Evolutionary conservation across 106 monocot species (phyloP).

Genomic region (Agapanthus africanus): DNA sequence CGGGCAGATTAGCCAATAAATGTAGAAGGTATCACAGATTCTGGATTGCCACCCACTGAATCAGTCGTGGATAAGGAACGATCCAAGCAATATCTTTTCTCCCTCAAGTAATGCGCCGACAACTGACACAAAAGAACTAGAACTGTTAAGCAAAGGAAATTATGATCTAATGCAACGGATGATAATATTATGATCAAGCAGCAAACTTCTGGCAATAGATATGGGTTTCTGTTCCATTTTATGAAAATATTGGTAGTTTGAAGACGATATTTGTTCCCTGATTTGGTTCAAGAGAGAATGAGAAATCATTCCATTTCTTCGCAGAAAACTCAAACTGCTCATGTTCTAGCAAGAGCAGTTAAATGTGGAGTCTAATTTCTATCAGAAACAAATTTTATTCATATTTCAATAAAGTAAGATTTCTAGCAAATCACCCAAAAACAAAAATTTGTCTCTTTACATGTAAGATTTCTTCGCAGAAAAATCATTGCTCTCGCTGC

Average conservation of each 20-base stretch:
- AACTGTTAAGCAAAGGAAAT: slow-evolving; percentile 1
- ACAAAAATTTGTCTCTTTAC: neutral
- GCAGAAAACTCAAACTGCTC: neutral
- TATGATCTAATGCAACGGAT: neutral
- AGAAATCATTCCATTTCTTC: neutral
- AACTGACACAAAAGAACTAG: slow-evolving; percentile 28
- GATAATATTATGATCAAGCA: neutral
- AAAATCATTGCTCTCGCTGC: neutral
- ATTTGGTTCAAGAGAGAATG: neutral
- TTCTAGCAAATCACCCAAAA: neutral
- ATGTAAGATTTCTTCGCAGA: neutral
- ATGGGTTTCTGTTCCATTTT: slow-evolving; percentile 1
- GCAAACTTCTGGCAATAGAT: neutral
- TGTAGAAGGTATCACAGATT: slow-evolving; percentile 56
- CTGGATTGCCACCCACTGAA: slow-evolving; percentile 31
- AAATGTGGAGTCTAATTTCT: neutral
- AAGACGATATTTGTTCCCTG: no score
- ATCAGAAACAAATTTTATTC: neutral
- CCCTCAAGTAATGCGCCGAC: slow-evolving; percentile 67
- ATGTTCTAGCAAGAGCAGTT: neutral
- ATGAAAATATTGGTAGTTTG: no score
- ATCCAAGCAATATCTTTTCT: slow-evolving; percentile 48
- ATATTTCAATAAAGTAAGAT: neutral
- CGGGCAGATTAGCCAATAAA: slow-evolving; percentile 69
- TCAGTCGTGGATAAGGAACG: slow-evolving; percentile 26